These are phyloP conservation scores for Hypholoma sublateritium DNA, from an alignment of 768 basidiomycete genomes.

Conservation along the genomic window DNA sequence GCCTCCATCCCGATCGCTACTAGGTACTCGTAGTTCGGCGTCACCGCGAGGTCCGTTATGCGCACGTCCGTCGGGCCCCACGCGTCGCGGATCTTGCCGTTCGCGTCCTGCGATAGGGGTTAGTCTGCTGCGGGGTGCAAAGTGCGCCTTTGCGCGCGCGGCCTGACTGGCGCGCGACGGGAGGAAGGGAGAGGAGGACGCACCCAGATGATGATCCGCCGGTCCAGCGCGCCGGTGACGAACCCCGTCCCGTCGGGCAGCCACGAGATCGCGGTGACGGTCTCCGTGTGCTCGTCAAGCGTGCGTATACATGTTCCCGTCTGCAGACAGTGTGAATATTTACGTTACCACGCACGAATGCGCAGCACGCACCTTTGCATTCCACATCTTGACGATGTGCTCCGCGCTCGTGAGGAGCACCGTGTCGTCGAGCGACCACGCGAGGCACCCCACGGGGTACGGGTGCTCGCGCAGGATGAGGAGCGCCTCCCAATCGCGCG, in stretches of 20 bases:
- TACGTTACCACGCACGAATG: neutral
- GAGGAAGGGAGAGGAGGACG: conserved; percentile 21
- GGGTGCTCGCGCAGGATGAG: conserved; percentile 73
- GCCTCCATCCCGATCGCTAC: conserved; percentile 78
- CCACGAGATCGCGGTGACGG: conserved; percentile 86
- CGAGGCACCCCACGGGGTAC: conserved; percentile 75
- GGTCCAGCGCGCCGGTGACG: conserved; percentile 85
- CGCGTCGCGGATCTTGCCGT: conserved; percentile 68
- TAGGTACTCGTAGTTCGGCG: conserved; percentile 80
- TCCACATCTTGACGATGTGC: conserved; percentile 84
- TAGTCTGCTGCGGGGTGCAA: conserved; percentile 15
- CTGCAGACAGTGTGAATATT: conserved; percentile 36
- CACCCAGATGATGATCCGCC: conserved; percentile 84
- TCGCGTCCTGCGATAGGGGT: conserved; percentile 54
- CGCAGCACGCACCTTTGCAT: conserved; percentile 64
- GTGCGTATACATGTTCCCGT: conserved; percentile 70
- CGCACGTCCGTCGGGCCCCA: conserved; percentile 77
- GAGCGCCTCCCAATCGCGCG: conserved; percentile 60
- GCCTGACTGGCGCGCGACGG: too few relatives aligned
- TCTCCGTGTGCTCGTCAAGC: conserved; percentile 73
- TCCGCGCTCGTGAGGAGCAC: conserved; percentile 85
- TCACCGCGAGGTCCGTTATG: conserved; percentile 82
- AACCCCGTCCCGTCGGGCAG: conserved; percentile 88
- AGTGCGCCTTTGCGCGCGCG: conserved; percentile 12
- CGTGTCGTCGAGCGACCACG: conserved; percentile 91